phyloP scores from a whole-genome alignment of 2,329 filamentous ascomycete species.

The Lecanicillium sp. region DNA sequence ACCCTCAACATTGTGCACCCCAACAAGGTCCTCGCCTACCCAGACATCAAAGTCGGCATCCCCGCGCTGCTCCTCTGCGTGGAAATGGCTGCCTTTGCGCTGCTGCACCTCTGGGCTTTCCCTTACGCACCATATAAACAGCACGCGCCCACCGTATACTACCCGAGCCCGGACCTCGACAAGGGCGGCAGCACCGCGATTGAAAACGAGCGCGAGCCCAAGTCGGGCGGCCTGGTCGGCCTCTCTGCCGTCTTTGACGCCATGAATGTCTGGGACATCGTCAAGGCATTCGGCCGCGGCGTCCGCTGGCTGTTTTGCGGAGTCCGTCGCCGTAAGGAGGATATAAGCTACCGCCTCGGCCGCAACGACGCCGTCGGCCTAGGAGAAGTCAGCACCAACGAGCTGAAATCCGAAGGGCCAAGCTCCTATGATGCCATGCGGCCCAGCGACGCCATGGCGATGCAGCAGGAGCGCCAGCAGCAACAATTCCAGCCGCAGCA shows the following conservation, averaged over 20 bases:
- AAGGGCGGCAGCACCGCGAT: constrained; percentile 28
- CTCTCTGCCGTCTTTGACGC: constrained; percentile 60
- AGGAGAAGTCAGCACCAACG: constrained; percentile 27
- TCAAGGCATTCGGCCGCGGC: constrained; percentile 71
- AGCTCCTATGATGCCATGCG: constrained; percentile 16
- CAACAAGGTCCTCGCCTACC: constrained; percentile 54
- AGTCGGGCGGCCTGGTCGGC: constrained; percentile 58
- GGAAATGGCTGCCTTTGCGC: constrained; percentile 75
- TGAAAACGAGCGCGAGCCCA: constrained; percentile 38
- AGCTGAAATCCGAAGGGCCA: constrained; percentile 15
- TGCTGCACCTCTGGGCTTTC: constrained; percentile 78
- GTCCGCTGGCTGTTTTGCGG: constrained; percentile 77
- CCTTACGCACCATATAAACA: constrained; percentile 62
- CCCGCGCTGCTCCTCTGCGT: constrained; percentile 71
- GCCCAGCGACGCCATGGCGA: constrained; percentile 25
- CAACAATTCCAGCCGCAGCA: constrained; percentile 28
- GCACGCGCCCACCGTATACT: constrained; percentile 35
- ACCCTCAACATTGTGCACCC: constrained; percentile 55
- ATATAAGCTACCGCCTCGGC: constrained; percentile 37
- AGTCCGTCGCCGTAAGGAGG: constrained; percentile 49
- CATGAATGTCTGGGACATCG: constrained; percentile 74
- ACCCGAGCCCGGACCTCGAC: constrained; percentile 34
- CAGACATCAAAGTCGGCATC: constrained; percentile 75
- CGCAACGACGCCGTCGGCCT: constrained; percentile 27
- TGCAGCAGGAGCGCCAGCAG: constrained; percentile 13